These are phyloP conservation scores for Penicillium longicatenatum DNA, from an alignment of 495 filamentous ascomycete species.

Conservation along the genomic window DNA sequence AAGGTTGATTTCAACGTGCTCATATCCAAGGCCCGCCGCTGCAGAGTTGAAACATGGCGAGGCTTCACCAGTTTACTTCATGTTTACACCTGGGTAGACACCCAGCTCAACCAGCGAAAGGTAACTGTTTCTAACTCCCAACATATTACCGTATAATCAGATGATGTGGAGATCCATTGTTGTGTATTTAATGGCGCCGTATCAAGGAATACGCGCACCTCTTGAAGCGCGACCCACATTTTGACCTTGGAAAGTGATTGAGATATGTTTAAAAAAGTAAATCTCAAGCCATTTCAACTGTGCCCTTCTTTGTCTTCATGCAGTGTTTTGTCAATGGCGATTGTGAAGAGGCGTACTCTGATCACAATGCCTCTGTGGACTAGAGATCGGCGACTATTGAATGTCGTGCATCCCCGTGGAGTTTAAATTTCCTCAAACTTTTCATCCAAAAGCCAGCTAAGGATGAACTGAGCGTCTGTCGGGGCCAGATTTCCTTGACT, in stretches of 20 bases:
- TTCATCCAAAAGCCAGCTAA: not conserved
- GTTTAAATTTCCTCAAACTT: not conserved
- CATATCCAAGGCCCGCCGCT: not conserved
- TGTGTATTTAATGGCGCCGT: not conserved
- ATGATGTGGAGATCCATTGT: not conserved
- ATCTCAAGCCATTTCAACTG: too few relatives aligned
- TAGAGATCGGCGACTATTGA: not conserved
- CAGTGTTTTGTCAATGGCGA: too few relatives aligned
- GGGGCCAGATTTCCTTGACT: not conserved
- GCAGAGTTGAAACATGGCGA: not conserved
- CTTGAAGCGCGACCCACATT: too few relatives aligned
- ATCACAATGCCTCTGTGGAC: not conserved
- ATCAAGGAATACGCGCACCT: not conserved
- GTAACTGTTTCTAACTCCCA: too few relatives aligned
- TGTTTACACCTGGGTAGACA: not conserved
- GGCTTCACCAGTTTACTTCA: not conserved
- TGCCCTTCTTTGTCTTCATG: too few relatives aligned
- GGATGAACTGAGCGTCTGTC: not conserved
- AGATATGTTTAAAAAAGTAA: too few relatives aligned
- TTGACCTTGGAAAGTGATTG: too few relatives aligned
- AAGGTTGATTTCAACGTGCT: not conserved
- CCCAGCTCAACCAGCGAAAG: too few relatives aligned
- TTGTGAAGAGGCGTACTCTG: too few relatives aligned
- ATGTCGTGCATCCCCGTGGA: not conserved
- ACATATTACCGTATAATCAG: not conserved